Evolutionary conservation across 352 stramenopile species (phyloP), one percentile per base, ranked within the genome.

Genomic region (Globisporangium orthogonon): DNA sequence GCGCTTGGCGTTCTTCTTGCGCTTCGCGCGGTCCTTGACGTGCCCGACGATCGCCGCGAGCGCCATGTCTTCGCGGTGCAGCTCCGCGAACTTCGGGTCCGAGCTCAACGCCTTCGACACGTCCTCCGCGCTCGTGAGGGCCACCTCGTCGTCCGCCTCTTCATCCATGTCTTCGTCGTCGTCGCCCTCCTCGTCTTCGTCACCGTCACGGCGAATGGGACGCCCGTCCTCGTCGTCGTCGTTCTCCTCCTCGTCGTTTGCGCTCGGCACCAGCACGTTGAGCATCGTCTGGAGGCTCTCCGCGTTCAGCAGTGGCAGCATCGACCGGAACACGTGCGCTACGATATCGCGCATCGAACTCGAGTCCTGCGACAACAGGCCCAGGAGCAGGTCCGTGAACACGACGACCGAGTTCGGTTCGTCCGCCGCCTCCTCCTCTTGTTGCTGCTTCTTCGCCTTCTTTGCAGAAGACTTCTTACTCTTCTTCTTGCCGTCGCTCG

Each of bases 311-410:
- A 92, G 66, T 37, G 81, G 76, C 57, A 89, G 65, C 50, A 95
- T 61, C 46, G 71, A 85, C 15, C 76, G 75, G 71, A 95, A 95
- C 13, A 86, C 85, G 58, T 91, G 76, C 17, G 67, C 84, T 18
- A 95, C 85, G 33, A 95, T 88, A 33, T 91, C 83, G 52, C 85
- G 85, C 68, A 95, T 73, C 39, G 83, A 81, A 53, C 81, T 89
- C 59, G 85, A 95, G 59, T 92, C 77, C 53, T 91, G 80, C 29
- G 85, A 79, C 40, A 95, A 66, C 63, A 93, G 61, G 73, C 80
- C 89, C 68, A 95, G 60, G 48, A 95, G 63, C 71, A 93, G 61
- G 66, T 95, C 85, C 14, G 77, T 90, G 14, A 95, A 69, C 61
- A 95, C 85, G 18, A 89, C 74, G 17, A 93, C 68, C 7, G 83